Percentiles rank a stretch among this genome's conserved stretches.
Evolutionary conservation across 225 moss, liverwort and hornwort species (phyloP).

Genomic region (Physcomitrium patens): DNA sequence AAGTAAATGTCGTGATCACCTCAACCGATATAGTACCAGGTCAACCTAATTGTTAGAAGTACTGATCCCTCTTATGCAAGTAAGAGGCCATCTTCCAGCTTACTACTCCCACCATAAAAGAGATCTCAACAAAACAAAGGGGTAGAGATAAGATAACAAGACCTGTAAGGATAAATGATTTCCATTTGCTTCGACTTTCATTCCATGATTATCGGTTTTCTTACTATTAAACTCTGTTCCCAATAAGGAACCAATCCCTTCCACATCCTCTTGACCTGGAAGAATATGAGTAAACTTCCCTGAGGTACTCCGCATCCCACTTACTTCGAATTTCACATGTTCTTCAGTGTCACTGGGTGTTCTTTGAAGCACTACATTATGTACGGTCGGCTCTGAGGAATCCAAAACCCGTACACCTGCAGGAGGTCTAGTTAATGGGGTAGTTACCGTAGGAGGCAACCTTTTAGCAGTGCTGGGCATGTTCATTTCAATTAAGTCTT

Average conservation of each 20-base stretch:
- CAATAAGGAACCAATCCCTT: slow-evolving; percentile 22
- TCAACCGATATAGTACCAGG: too few relatives aligned
- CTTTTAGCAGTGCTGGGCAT: slow-evolving; percentile 39
- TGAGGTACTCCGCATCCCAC: slow-evolving; percentile 34
- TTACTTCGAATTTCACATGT: slow-evolving; percentile 17
- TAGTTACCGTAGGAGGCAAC: slow-evolving; percentile 31
- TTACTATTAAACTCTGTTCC: slow-evolving; percentile 18
- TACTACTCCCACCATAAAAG: not conserved
- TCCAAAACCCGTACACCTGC: slow-evolving; percentile 24
- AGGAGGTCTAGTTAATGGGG: slow-evolving; percentile 40
- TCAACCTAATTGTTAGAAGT: too few relatives aligned
- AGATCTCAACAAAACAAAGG: not conserved
- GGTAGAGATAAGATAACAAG: not conserved
- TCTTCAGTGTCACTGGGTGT: slow-evolving; percentile 28
- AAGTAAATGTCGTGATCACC: too few relatives aligned
- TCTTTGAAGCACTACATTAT: slow-evolving; percentile 20
- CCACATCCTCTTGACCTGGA: slow-evolving; percentile 44
- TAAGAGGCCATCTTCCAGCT: slow-evolving; percentile 2
- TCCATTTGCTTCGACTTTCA: slow-evolving; percentile 33
- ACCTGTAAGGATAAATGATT: slow-evolving; percentile 22
- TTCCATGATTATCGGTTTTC: slow-evolving; percentile 30
- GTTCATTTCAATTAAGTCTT: slow-evolving; percentile 35
- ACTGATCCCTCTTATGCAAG: not conserved
- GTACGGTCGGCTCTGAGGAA: slow-evolving; percentile 29
- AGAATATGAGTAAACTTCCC: slow-evolving; percentile 28